A percentile compares a stretch with the other conserved stretches of the same genome.
Conservation (phyloP, 106 monocot species). For the Acorus gramineus region DNA sequence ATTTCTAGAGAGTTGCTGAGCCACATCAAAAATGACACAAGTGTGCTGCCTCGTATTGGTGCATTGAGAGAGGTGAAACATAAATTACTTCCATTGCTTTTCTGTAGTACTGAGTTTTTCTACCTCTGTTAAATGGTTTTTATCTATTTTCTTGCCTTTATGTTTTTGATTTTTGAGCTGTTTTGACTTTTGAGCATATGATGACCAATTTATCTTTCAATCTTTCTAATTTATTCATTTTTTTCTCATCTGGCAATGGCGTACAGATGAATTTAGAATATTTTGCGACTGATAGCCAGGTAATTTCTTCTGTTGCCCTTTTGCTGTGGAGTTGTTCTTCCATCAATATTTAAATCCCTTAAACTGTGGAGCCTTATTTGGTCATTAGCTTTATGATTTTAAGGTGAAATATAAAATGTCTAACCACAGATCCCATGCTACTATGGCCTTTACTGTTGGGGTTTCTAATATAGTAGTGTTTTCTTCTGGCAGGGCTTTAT, state of each 20-base stretch:
- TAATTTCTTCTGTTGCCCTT: slow-evolving; percentile 12
- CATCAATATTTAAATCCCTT: too few species aligned
- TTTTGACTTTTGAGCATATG: background rate
- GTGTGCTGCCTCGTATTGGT: slow-evolving; percentile 79
- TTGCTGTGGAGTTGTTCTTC: background rate
- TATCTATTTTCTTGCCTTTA: background rate
- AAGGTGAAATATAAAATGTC: too few species aligned
- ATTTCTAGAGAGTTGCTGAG: slow-evolving; percentile 65
- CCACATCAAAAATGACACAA: slow-evolving; percentile 65
- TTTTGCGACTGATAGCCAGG: slow-evolving; percentile 97
- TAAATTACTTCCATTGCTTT: slow-evolving; percentile 5
- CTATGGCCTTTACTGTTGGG: too few species aligned
- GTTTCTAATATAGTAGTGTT: background rate
- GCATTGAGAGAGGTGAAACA: slow-evolving; percentile 87
- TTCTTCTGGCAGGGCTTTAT: slow-evolving; percentile 56
- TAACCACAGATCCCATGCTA: too few species aligned
- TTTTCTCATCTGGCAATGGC: slow-evolving; percentile 4
- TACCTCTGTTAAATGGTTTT: background rate
- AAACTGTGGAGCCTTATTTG: too few species aligned
- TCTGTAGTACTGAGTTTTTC: background rate
- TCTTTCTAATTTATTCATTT: slow-evolving; percentile 5
- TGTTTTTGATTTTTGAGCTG: background rate
- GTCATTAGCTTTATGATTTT: too few species aligned
- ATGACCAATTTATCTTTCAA: background rate
- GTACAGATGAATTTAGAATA: slow-evolving; percentile 99